Base-by-base conservation (phyloP, 1,139 yeast species). In the Yamadazyma oceani region DNA sequence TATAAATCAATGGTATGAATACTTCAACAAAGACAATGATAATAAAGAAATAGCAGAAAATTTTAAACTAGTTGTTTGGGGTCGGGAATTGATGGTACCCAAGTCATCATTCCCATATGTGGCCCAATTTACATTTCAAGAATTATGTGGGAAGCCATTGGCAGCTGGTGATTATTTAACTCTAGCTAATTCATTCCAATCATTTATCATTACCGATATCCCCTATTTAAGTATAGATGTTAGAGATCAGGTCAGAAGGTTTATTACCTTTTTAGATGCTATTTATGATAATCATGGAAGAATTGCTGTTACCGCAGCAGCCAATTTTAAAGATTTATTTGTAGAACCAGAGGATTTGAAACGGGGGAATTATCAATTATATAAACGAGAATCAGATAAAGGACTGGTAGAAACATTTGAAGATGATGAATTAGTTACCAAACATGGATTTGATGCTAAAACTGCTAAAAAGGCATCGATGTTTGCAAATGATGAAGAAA, bases 151-250 rank as follows among this genome's bases (percentile, higher is more conserved):
- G 2, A 66, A 73, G 41, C 92, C 95, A 8, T 64, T 87, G 46
- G 89, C 96, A n/a, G 97, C 98, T 0, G 97, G 97, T 9, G 98
- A 92, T 60, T 92, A 92, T 57, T 71, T 92, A 28, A 81, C 89
- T 24, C 64, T 92, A 45, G 95, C 97, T 3, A 73, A 77, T n/a
- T 68, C 80, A 17, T 92, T 82, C 66, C 78, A 79, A 40, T 77
- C 90, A 9, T 85, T 90, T 50, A 80, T 92, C 11, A 73, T 92
- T 30, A 89, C 97, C 0, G 97, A 90, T 55, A 89, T 92, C 33
- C 98, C 98, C 4, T 82, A 82, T 46, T 65, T 92, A 48, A 81
- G 95, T 14, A 73, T 85, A 17, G 75, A 83, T 45, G 85, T 80
- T 33, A 75, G 96, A 48, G 97, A 92, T 54, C 76, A 83, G 46